Evolutionary conservation across 257 asterid species (phyloP), one percentile per base, ranked within the genome.

Genomic region (Linaria vulgaris): DNA sequence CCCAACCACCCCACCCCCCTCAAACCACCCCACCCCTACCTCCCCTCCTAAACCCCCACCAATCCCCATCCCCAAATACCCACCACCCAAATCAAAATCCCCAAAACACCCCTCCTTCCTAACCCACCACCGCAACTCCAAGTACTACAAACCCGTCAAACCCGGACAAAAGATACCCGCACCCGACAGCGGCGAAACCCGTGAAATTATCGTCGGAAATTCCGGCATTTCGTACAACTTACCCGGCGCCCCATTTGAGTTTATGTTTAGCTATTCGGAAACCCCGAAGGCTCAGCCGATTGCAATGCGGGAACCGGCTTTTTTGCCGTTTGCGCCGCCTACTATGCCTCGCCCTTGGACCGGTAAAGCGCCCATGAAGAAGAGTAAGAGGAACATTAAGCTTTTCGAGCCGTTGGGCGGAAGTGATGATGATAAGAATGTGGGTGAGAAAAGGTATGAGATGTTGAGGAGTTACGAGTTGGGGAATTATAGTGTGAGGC

Each of bases 291-390:
- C 76, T 17, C 69, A 78, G 77, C 97, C 99, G 0, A 14, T 92
- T 13, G 99, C 95, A 6, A 80, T 92, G 72, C 82, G 99, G 13
- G 99, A 89, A 74, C 97, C 99, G 1, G 96, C 90, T 0, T 87
- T 92, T 62, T 67, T 92, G 70, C 99, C 99, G 16, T 89, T 92
- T 64, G 97, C 95, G 4, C 99, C 99, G 63, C 91, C 96, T 8
- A 79, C 87, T 13, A 92, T 89, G 97, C 85, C 95, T 50, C 81
- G 99, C 64, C 99, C 99, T 3, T 92, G 99, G 99, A 92, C 97
- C 5, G 97, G 99, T 30, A 92, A 92, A 69, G 97, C 97, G 13
- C 99, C 97, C 2, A 64, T 85, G 85, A 92, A 92, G 64, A 89
- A 87, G 73, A 69, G 84, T 12, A 92, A 87, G 54, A 69, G 88